Evolutionary conservation across 2,329 filamentous ascomycete species (phyloP).

Genomic region (Colletotrichum lupini): DNA sequence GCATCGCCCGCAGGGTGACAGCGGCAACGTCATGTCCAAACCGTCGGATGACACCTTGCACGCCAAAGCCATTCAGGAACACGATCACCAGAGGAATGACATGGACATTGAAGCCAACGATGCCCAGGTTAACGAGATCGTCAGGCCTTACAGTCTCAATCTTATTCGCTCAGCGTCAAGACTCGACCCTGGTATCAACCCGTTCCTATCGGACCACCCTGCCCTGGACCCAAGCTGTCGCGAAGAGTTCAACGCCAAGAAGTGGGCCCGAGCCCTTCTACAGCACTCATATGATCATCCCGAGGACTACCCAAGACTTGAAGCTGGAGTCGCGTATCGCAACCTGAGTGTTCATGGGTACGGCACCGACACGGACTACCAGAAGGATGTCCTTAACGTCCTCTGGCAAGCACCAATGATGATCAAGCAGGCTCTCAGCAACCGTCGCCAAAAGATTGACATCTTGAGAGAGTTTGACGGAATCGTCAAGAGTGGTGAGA

Average conservation of each 20-base stretch:
- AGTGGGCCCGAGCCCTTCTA: slow-evolving; percentile 59
- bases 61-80: not conserved
- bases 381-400: slow-evolving; percentile 47
- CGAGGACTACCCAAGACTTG: slow-evolving; percentile 48
- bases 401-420: slow-evolving; percentile 39
- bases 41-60: slow-evolving; percentile 3
- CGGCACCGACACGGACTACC: slow-evolving; percentile 48
- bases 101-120: slow-evolving; percentile 5
- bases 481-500: slow-evolving; percentile 63
- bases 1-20: not conserved
- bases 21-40: not conserved
- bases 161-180: slow-evolving; percentile 31
- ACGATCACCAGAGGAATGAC: not conserved
- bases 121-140: slow-evolving; percentile 7
- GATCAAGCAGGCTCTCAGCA: slow-evolving; percentile 38
- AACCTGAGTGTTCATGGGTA: slow-evolving; percentile 51
- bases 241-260: slow-evolving; percentile 55
- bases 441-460: slow-evolving; percentile 51
- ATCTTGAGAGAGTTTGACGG: slow-evolving; percentile 63
- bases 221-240: slow-evolving; percentile 55
- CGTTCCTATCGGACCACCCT: slow-evolving; percentile 42
- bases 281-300: slow-evolving; percentile 50
- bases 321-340: slow-evolving; percentile 51
- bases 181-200: slow-evolving; percentile 36
- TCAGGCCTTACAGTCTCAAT: slow-evolving; percentile 35